Base-by-base conservation (phyloP, 331 rosid genomes). In the Quercus lobata region DNA sequence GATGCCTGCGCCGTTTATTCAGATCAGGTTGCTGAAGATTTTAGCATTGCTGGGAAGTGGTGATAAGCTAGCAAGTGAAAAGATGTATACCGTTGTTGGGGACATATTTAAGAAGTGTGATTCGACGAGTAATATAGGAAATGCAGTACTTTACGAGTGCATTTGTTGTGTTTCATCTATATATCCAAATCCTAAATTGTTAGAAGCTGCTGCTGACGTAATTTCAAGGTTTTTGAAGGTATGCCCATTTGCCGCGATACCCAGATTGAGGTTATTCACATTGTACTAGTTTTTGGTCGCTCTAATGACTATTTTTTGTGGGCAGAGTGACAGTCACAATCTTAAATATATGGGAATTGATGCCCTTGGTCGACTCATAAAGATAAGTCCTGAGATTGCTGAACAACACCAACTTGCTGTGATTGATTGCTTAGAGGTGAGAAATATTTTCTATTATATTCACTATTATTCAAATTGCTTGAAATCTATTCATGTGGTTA, bases 311-410 rank as follows among this genome's bases (percentile, higher is more conserved):
- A 70, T 62, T 21, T 80, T 69, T 65, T 77, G 76, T 79, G 78
- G 78, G 72, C 91, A 94, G 98, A 94, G 97, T 78, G 98, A 94
- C 69, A 92, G 94, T 84, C 98, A 94, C 82, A 94, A 94, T 84
- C 88, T 94, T 58, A 94, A 91, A 86, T 94, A 94, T 79, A 89
- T 94, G 98, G 98, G 98, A 57, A 94, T 94, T 73, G 98, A 92
- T 83, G 92, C 94, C 46, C 97, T 94, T 68, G 97, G 97, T 78
- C 93, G 93, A 81, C 79, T 94, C 44, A 91, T 94, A 79, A 92
- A 88, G 92, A 74, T 88, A 72, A 92, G 92, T 72, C 97, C 98
- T 2, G 89, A 89, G 65, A 84, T 92, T 61, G 98, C 98, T 1
- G 98, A 94, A 82, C 93, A 87, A 57, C 98, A 93, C 81, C 98